phyloP scores from a whole-genome alignment of 805 yeast genomes.

The Barnettozyma californica region DNA sequence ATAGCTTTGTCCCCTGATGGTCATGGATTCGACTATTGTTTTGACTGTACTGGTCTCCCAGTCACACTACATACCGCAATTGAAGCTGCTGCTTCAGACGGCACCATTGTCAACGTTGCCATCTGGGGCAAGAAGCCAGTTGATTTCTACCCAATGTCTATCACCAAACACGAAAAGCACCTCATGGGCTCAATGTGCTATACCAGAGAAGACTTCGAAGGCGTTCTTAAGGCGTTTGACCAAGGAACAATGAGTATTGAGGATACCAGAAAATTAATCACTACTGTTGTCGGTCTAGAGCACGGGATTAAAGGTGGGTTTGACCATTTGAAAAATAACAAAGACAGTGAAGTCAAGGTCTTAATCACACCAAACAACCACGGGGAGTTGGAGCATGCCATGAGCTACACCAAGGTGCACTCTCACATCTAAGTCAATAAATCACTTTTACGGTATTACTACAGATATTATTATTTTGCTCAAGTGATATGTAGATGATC shows the following conservation, averaged over 20 bases:
- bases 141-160: constrained; percentile 48
- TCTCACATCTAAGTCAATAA: background rate
- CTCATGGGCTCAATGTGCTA: constrained; percentile 61
- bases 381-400: constrained; percentile 27
- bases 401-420: constrained; percentile 10
- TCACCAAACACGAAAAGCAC: constrained; percentile 49
- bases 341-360: constrained; percentile 51
- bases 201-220: constrained; percentile 49
- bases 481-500: no score
- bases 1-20: constrained; percentile 35
- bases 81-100: constrained; percentile 45
- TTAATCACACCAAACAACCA: constrained; percentile 44
- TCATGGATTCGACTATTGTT: constrained; percentile 44
- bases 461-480: no score
- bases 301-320: constrained; percentile 52
- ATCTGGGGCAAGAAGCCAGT: constrained; percentile 54
- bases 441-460: no score
- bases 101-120: constrained; percentile 59
- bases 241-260: constrained; percentile 40
- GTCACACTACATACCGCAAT: constrained; percentile 49
- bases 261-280: constrained; percentile 43
- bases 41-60: constrained; percentile 52
- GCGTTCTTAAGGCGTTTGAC: constrained; percentile 47
- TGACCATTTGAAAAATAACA: constrained; percentile 43
- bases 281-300: constrained; percentile 45